phyloP scores from a whole-genome alignment of 2,329 filamentous ascomycete genomes.

The Exophiala sp. region DNA sequence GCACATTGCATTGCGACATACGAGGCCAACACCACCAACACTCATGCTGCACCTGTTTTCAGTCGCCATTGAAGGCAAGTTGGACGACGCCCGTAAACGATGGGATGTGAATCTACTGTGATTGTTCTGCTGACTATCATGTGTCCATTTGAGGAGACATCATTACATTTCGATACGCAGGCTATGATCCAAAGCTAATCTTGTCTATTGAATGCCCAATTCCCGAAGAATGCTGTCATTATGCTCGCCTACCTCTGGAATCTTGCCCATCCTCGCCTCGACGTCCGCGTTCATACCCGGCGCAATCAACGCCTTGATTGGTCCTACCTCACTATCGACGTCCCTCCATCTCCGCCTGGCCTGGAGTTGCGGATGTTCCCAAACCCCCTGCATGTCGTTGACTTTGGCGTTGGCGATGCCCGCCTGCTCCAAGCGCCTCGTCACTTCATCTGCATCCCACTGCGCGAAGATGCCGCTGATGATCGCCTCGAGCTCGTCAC shows the following conservation, averaged over 20 bases:
- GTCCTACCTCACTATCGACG: conserved; percentile 47
- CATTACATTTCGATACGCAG: no score
- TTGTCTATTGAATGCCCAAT: conserved; percentile 30
- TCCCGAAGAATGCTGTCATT: conserved; percentile 47
- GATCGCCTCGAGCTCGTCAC: conserved; percentile 44
- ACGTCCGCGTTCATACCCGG: conserved; percentile 42
- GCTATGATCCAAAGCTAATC: no score
- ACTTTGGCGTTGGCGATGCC: conserved; percentile 56
- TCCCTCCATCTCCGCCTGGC: conserved; percentile 52
- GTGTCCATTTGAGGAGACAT: no score
- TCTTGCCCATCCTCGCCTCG: conserved; percentile 41
- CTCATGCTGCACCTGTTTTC: conserved; percentile 24
- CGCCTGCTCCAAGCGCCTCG: conserved; percentile 45
- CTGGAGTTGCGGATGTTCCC: conserved; percentile 52
- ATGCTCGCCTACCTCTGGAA: conserved; percentile 52
- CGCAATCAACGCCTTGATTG: conserved; percentile 49
- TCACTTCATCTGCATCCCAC: conserved; percentile 40
- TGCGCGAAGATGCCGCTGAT: conserved; percentile 44
- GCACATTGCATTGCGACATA: conserved; percentile 23
- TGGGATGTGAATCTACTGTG: conserved; percentile 28
- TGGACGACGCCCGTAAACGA: conserved; percentile 12
- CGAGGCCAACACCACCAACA: conserved; percentile 13
- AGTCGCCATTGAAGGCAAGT: conserved; percentile 23
- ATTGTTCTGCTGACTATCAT: not conserved
- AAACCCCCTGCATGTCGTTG: conserved; percentile 54